These are phyloP conservation scores for Pestalotiopsis sp. DNA, from an alignment of 2,329 filamentous ascomycete genomes.

Conservation along the genomic window DNA sequence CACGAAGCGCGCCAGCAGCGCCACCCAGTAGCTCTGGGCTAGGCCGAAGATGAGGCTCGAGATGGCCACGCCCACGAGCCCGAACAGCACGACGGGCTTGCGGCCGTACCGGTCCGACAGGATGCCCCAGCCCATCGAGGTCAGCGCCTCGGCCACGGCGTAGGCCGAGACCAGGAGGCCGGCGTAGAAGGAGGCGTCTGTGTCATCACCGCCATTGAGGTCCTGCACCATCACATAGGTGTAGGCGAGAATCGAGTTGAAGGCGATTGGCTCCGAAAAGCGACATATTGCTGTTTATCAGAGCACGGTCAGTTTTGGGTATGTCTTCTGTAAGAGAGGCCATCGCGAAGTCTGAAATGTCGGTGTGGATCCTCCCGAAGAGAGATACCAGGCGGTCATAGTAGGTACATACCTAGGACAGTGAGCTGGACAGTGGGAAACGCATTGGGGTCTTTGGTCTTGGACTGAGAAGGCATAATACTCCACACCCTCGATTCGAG, in stretches of 20 bases:
- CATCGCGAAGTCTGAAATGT: background rate
- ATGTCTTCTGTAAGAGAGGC: background rate
- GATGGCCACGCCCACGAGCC: slow-evolving; percentile 38
- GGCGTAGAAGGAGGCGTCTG: slow-evolving; percentile 48
- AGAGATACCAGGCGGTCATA: background rate
- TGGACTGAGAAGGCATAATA: background rate
- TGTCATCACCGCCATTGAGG: slow-evolving; percentile 38
- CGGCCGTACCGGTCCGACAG: slow-evolving; percentile 43
- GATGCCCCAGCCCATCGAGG: slow-evolving; percentile 43
- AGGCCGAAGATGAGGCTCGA: slow-evolving; percentile 45
- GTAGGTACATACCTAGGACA: background rate
- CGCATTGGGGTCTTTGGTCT: slow-evolving; percentile 7
- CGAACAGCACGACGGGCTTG: slow-evolving; percentile 38
- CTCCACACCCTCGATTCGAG: background rate
- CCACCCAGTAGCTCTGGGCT: slow-evolving; percentile 43
- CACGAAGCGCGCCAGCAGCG: slow-evolving; percentile 41
- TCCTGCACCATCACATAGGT: slow-evolving; percentile 44
- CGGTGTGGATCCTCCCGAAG: background rate
- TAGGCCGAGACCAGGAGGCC: slow-evolving; percentile 50
- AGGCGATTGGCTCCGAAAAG: slow-evolving; percentile 47
- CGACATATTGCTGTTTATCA: slow-evolving; percentile 42
- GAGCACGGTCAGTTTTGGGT: background rate
- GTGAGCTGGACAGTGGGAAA: slow-evolving; percentile 10
- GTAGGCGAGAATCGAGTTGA: slow-evolving; percentile 48
- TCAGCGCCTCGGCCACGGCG: slow-evolving; percentile 44